These are phyloP conservation scores for Vitis cinerea DNA, from an alignment of 164 flowering plant species.

Conservation along the genomic window DNA sequence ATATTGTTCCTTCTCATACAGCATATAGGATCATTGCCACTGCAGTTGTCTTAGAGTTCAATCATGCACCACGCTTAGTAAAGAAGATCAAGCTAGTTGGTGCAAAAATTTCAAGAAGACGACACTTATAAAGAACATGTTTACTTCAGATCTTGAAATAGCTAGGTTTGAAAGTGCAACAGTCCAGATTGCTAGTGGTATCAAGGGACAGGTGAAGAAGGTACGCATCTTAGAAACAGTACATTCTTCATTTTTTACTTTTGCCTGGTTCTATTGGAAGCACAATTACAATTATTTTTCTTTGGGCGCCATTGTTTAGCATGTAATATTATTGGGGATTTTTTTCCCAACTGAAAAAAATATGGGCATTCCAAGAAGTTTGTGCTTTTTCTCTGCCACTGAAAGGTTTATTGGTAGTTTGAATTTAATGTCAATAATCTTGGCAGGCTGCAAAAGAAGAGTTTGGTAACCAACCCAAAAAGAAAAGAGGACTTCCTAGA, in stretches of 20 bases:
- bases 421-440: conserved; percentile 9
- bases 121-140: conserved; percentile 87
- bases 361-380: too few species aligned
- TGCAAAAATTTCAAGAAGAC: conserved; percentile 91
- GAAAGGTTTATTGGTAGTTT: background rate
- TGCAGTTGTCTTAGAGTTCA: conserved; percentile 74
- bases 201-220: conserved; percentile 96
- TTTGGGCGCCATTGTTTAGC: too few species aligned
- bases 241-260: background rate
- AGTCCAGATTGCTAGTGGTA: conserved; percentile 90
- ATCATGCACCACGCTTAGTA: conserved; percentile 69
- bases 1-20: conserved; percentile 38
- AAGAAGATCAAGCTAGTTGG: conserved; percentile 94
- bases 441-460: conserved; percentile 86
- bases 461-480: conserved; percentile 61
- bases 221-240: conserved; percentile 30
- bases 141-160: conserved; percentile 92
- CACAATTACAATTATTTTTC: too few species aligned
- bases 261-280: background rate
- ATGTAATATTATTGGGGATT: too few species aligned
- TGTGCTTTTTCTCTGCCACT: too few species aligned
- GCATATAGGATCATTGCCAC: conserved; percentile 88
- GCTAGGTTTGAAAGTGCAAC: conserved; percentile 91
- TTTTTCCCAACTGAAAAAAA: too few species aligned
- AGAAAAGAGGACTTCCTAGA: conserved; percentile 49